Base-by-base conservation (phyloP, 73 alveolate genomes). In the Blepharisma japonicum region DNA sequence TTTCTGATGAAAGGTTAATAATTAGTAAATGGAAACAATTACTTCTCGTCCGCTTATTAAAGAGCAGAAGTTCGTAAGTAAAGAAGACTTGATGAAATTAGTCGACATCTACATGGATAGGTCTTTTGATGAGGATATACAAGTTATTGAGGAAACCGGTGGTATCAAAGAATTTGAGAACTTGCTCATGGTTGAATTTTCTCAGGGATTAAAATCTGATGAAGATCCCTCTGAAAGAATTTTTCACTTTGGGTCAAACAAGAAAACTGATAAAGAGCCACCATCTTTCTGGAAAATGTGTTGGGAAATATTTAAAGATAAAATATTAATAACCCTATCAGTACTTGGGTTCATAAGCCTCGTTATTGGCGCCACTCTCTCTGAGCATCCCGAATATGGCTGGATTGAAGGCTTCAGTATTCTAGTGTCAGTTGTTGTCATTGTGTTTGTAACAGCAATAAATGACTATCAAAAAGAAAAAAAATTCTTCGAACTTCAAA, bases 401-500 rank as follows among this genome's bases (percentile, higher is more conserved):
- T 93, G 98, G 98, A 87, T 93, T 21, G 98, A 93, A 83, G 98
- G 97, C 27, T 89, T 80, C 32, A 81, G 84, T 71, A 90, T 90
- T 67, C 71, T 90, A 42, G 68, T 87, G 8, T 94, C 94, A 20
- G 97, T 90, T 21, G 18, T 83, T 25, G 90, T 90, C 0, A 92
- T 90, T 14, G 91, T 85, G 39, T 71, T 87, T 9, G 97, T 90
- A 54, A 78, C 94, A 1, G 87, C 93, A 23, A 77, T 53, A 18
- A 87, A 87, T 51, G 89, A 87, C 72, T 87, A 83, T 55, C 70
- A 79, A 55, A 90, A 87, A 77, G 94, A 87, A 61, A 76, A 74
- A 51, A 80, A 87, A 71, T 87, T 90, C 54, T 71, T 21, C 61
- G 51, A 80, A 21, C 77, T 53, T 20, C 56, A n/a, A 18, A 49